These are phyloP conservation scores for Artemisia argyi DNA, from an alignment of 129 eudicot species.

Conservation along the genomic window DNA sequence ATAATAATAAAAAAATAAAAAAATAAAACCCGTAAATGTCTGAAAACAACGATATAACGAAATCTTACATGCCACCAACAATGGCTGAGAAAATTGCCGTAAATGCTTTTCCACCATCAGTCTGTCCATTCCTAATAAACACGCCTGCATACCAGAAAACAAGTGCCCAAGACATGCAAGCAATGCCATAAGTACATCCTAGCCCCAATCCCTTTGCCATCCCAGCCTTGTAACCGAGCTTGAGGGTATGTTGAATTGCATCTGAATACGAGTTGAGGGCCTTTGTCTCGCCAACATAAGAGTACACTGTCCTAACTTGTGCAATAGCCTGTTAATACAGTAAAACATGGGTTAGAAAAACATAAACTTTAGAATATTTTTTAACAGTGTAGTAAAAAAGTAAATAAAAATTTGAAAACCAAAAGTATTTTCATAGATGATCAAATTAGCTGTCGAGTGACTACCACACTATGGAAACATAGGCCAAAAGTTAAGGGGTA, in stretches of 20 bases:
- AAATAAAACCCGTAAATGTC: too few species aligned
- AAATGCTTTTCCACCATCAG: slow-evolving; percentile 96
- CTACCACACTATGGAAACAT: slow-evolving; percentile 28
- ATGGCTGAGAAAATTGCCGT: slow-evolving; percentile 98
- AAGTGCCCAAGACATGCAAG: slow-evolving; percentile 99
- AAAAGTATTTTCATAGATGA: background rate
- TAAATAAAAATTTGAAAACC: too few species aligned
- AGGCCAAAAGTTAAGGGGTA: slow-evolving; percentile 21
- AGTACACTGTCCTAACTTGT: slow-evolving; percentile 97
- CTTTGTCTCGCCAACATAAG: slow-evolving; percentile 94
- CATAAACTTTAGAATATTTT: too few species aligned
- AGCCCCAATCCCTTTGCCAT: slow-evolving; percentile 99
- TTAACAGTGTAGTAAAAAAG: too few species aligned
- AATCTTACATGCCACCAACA: slow-evolving; percentile 99
- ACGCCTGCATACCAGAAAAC: slow-evolving; percentile 99
- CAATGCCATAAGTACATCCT: slow-evolving; percentile 98
- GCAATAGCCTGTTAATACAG: slow-evolving; percentile 73
- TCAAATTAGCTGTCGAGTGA: slow-evolving; percentile 14
- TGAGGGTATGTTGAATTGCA: slow-evolving; percentile 85
- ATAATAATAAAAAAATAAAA: background rate
- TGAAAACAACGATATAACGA: too few species aligned
- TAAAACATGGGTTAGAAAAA: too few species aligned
- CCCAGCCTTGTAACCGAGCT: slow-evolving; percentile 98
- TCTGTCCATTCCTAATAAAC: slow-evolving; percentile 90
- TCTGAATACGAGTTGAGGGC: slow-evolving; percentile 90